A percentile compares a stretch with the other conserved stretches of the same genome.
Conservation (phyloP, 805 yeast genomes). For the Spathaspora hagerdaliae region DNA sequence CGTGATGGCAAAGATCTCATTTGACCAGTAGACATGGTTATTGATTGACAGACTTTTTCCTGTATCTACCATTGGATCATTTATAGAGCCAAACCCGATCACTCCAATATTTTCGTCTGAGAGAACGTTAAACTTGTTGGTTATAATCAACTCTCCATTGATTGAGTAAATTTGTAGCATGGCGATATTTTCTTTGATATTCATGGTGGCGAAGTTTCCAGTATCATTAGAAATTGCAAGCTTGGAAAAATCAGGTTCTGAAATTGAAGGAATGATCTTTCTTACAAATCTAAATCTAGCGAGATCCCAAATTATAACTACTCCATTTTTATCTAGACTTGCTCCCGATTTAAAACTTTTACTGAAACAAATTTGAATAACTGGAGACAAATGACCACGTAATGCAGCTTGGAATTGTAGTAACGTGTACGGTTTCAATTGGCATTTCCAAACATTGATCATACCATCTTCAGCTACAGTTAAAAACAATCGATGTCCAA, state of each 20-base stretch:
- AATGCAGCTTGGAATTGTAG: slow-evolving; percentile 43
- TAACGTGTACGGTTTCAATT: slow-evolving; percentile 19
- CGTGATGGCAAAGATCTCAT: slow-evolving; percentile 30
- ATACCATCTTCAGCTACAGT: slow-evolving; percentile 58
- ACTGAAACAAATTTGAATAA: slow-evolving; percentile 46
- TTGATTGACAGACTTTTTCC: slow-evolving; percentile 15
- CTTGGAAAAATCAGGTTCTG: slow-evolving; percentile 12
- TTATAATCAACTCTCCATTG: slow-evolving; percentile 46
- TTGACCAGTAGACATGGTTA: slow-evolving; percentile 35
- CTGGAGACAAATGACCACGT: slow-evolving; percentile 53
- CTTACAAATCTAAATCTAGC: slow-evolving; percentile 50
- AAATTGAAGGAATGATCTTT: slow-evolving; percentile 15
- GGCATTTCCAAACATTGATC: slow-evolving; percentile 55
- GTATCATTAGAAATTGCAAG: slow-evolving; percentile 50
- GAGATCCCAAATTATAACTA: slow-evolving; percentile 62
- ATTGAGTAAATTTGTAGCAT: slow-evolving; percentile 41
- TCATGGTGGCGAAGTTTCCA: slow-evolving; percentile 47
- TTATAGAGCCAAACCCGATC: slow-evolving; percentile 27
- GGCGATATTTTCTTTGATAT: slow-evolving; percentile 12
- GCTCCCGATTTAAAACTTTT: slow-evolving; percentile 51
- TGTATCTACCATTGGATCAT: slow-evolving; percentile 22
- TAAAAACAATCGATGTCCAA: slow-evolving; percentile 40
- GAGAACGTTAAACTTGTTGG: slow-evolving; percentile 10
- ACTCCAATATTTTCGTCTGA: slow-evolving; percentile 15
- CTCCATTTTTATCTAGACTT: slow-evolving; percentile 53